Evolutionary conservation across 331 rosid genomes (phyloP).

Genomic region (Quercus tomentella): DNA sequence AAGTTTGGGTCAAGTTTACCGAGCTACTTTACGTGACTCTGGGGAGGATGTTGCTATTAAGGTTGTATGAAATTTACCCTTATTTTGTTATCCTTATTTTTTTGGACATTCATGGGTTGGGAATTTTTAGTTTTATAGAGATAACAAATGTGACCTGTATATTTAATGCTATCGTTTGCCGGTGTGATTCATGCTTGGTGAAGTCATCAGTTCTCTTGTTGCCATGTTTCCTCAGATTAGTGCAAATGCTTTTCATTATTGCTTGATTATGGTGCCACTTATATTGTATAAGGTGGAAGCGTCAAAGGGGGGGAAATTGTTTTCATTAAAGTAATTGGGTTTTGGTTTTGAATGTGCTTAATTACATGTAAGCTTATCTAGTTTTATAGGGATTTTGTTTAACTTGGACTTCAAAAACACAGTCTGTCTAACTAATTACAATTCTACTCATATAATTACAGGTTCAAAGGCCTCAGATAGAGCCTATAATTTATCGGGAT

Average conservation of each 20-base stretch:
- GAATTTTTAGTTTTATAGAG: neutral
- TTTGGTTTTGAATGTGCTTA: neutral
- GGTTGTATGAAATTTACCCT: constrained; percentile 42
- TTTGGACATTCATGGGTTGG: neutral
- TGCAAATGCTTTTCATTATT: neutral
- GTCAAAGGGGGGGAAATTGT: neutral
- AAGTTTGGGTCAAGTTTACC: constrained; percentile 98
- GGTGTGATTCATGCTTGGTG: neutral
- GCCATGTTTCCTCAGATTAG: neutral
- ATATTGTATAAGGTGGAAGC: neutral
- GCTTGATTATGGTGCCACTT: neutral
- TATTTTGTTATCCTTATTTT: neutral
- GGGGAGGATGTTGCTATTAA: constrained; percentile 97
- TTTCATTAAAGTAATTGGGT: neutral
- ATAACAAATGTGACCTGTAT: neutral
- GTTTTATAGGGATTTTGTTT: neutral
- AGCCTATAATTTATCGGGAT: constrained; percentile 92
- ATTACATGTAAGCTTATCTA: neutral
- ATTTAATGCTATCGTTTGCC: neutral
- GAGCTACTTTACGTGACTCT: constrained; percentile 86
- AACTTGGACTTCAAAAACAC: too few species aligned
- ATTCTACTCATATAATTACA: constrained; percentile 24
- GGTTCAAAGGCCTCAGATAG: constrained; percentile 96
- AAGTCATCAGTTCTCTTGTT: neutral
- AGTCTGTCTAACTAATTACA: neutral